Evolutionary conservation across 1,139 yeast genomes (phyloP), one percentile per base, ranked within the genome.

Genomic region (Yamadazyma mexicana): DNA sequence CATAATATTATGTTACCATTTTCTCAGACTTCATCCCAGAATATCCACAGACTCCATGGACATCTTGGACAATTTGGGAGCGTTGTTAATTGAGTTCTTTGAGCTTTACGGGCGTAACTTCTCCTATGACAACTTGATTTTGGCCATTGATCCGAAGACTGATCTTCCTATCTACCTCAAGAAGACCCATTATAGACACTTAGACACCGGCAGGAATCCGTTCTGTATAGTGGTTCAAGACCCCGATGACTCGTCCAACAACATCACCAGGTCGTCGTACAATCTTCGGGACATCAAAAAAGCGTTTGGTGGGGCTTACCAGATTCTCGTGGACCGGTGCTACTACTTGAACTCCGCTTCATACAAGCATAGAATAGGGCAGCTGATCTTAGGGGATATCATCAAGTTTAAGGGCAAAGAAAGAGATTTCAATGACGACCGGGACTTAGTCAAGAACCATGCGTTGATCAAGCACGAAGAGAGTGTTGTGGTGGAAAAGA

Each of bases 21-120:
- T 92, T 56, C 63, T 94, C 46, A 75, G 72, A 48, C 65, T 86
- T 42, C 98, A 92, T 60, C 97, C 97, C 10, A 73, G 89, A 49
- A 55, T 91, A 5, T 63, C 83, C 2, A 79, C 95, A 0, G 71
- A 77, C 7, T 79, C 81, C 37, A 83, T 91, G 48, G 73, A 77
- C 34, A 81, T 89, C 0, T 54, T 76, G 48, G 85, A 85, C 37
- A 94, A 94, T 56, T 64, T 92, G 48, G 99, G 99, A 2, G 86
- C 91, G 2, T 64, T 94, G 31, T 66, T 92, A 42, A 87, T 94
- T 40, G 98, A 94, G 58, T 91, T 92, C 54, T 91, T 94, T 59
- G 98, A 92, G 59, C 71, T 91, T n/a, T 94, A 91, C 54, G 99
- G 99, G 14, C 77, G 87, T 47, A 83, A 88, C 54, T 92, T 92